Conservation (phyloP, 495 filamentous ascomycete species). For the Sporormia fimetaria region DNA sequence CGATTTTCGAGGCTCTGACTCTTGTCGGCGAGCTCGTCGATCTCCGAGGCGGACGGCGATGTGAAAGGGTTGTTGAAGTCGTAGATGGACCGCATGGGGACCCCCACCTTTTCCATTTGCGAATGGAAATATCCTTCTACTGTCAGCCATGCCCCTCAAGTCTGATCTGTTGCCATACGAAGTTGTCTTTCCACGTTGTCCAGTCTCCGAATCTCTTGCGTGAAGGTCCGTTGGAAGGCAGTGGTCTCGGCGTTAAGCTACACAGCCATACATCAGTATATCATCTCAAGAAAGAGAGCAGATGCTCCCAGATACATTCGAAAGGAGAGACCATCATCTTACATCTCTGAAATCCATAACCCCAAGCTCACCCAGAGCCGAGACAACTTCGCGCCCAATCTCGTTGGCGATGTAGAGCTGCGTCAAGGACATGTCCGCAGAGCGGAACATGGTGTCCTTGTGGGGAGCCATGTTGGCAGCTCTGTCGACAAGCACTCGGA, state of each 20-base stretch:
- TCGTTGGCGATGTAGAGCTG: conserved; percentile 98
- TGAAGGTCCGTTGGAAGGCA: conserved; percentile 95
- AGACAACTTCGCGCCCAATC: conserved; percentile 94
- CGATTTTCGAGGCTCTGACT: conserved; percentile 85
- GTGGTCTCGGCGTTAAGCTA: conserved; percentile 79
- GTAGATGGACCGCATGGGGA: conserved; percentile 70
- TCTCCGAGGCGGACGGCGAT: conserved; percentile 79
- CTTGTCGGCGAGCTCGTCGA: conserved; percentile 87
- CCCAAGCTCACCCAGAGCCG: conserved; percentile 88
- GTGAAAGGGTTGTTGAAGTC: conserved; percentile 75
- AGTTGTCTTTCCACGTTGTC: conserved; percentile 98
- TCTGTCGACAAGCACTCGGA: conserved; percentile 8
- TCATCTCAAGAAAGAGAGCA: too few relatives aligned
- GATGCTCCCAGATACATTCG: too few relatives aligned
- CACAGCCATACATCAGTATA: too few relatives aligned
- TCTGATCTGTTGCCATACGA: conserved; percentile 47
- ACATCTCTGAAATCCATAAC: conserved; percentile 96
- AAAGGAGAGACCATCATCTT: too few relatives aligned
- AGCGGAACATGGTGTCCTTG: conserved; percentile 95
- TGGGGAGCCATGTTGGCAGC: conserved; percentile 39
- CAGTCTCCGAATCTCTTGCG: conserved; percentile 88
- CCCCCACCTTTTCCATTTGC: conserved; percentile 86
- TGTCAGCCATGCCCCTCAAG: conserved; percentile 10
- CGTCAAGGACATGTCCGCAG: conserved; percentile 99
- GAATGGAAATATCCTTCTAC: conserved; percentile 70